A percentile compares a stretch with the other conserved stretches of the same genome.
Evolutionary conservation across 1,139 yeast genomes (phyloP).

Genomic region (Geotrichum fermentans): DNA sequence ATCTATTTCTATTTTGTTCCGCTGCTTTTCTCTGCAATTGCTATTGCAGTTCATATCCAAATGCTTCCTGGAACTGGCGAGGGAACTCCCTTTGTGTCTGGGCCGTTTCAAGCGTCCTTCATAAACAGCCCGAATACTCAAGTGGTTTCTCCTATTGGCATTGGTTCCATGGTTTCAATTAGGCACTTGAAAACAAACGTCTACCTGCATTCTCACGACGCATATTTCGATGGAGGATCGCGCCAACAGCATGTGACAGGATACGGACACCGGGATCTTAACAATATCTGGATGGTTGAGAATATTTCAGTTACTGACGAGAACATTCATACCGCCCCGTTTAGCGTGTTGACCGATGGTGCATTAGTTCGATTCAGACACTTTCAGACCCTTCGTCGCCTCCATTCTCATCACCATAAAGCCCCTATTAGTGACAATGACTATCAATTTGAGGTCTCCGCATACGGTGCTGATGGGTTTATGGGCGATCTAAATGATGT

Average conservation of each 20-base stretch:
- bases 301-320: conserved; percentile 20
- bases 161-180: conserved; percentile 62
- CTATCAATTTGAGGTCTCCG: conserved; percentile 67
- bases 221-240: conserved; percentile 51
- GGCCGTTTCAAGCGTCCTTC: conserved; percentile 54
- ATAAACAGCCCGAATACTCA: conserved; percentile 41
- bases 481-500: conserved; percentile 33
- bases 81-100: conserved; percentile 50
- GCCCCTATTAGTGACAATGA: conserved; percentile 83
- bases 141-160: conserved; percentile 49
- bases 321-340: conserved; percentile 18
- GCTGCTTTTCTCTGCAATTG: conserved; percentile 44
- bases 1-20: conserved; percentile 47
- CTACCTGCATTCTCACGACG: conserved; percentile 64
- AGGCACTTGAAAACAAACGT: conserved; percentile 60
- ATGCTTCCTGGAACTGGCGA: conserved; percentile 47
- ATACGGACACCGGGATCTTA: conserved; percentile 48
- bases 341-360: conserved; percentile 46
- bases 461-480: conserved; percentile 48
- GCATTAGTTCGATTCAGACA: conserved; percentile 59
- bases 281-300: conserved; percentile 69
- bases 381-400: conserved; percentile 51
- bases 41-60: conserved; percentile 50
- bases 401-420: conserved; percentile 51
- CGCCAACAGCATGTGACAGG: conserved; percentile 66